Evolutionary conservation across 805 yeast genomes (phyloP).

Genomic region (Hemisphaericaspora nanyangensis): DNA sequence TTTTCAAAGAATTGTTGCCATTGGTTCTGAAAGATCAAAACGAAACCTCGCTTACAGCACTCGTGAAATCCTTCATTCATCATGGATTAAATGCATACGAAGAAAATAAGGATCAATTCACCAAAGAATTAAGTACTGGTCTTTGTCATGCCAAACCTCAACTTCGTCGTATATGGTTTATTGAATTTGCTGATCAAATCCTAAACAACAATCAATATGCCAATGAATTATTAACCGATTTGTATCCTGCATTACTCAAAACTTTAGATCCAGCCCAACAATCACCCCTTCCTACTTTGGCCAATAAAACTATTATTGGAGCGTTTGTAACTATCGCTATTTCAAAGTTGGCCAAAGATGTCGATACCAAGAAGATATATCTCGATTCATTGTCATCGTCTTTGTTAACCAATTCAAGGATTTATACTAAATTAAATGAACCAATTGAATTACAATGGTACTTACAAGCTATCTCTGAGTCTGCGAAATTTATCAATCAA

Average conservation of each 20-base stretch:
- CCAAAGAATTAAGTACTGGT: constrained; percentile 49
- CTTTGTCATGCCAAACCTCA: constrained; percentile 60
- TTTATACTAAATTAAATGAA: constrained; percentile 46
- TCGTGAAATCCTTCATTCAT: constrained; percentile 46
- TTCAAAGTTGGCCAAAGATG: constrained; percentile 1
- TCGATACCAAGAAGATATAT: constrained; percentile 15
- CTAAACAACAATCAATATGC: constrained; percentile 8
- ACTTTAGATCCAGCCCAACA: constrained; percentile 40
- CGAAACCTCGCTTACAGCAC: constrained; percentile 53
- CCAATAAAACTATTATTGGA: constrained; percentile 49
- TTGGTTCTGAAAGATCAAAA: constrained; percentile 72
- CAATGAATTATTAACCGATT: constrained; percentile 14
- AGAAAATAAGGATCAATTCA: constrained; percentile 16
- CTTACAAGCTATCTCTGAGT: constrained; percentile 36
- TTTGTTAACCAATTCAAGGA: constrained; percentile 43
- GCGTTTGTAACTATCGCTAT: constrained; percentile 47
- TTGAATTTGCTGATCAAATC: constrained; percentile 40
- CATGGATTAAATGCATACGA: constrained; percentile 24
- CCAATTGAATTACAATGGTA: constrained; percentile 52
- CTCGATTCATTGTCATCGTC: constrained; percentile 42
- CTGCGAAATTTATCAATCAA: constrained; percentile 11
- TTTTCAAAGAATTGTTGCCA: constrained; percentile 44
- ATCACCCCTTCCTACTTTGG: constrained; percentile 52
- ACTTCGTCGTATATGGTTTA: constrained; percentile 66
- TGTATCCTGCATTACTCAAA: constrained; percentile 22